These are phyloP conservation scores for Corchorus olitorius DNA, from an alignment of 345 rosid genomes.

Conservation along the genomic window DNA sequence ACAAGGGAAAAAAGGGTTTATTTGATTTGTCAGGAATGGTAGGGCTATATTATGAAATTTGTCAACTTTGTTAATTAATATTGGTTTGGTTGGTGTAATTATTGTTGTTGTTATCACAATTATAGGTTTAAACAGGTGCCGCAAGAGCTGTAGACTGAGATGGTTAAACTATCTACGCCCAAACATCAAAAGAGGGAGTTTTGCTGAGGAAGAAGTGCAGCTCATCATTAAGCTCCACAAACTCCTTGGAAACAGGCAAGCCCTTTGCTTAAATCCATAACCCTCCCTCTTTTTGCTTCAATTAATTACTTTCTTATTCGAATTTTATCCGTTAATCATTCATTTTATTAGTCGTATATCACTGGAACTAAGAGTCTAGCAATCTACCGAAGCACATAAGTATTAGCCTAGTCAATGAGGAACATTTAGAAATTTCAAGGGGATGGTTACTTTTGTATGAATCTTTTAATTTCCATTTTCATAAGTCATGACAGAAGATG, in stretches of 20 bases:
- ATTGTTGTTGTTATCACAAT: not conserved
- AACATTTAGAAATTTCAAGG: too few relatives aligned
- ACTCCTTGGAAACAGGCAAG: slow-evolving; percentile 44
- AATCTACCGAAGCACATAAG: too few relatives aligned
- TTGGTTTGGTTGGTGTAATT: not conserved
- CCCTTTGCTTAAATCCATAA: not conserved
- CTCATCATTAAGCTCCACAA: slow-evolving; percentile 45
- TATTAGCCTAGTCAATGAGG: too few relatives aligned
- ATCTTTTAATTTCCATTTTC: not conserved
- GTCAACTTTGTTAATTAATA: not conserved
- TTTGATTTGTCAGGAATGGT: too few relatives aligned
- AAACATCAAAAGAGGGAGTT: slow-evolving; percentile 44
- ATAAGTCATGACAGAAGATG: not conserved
- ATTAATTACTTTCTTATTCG: too few relatives aligned
- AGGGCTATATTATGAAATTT: too few relatives aligned
- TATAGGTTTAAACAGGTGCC: slow-evolving; percentile 45
- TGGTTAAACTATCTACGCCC: slow-evolving; percentile 53
- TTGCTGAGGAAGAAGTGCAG: slow-evolving; percentile 41
- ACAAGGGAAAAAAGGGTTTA: not conserved
- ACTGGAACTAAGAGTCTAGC: too few relatives aligned
- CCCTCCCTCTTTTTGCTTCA: not conserved
- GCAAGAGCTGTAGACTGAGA: slow-evolving; percentile 48
- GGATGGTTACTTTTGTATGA: too few relatives aligned
- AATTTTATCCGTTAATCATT: too few relatives aligned
- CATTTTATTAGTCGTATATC: too few relatives aligned